Conservation (phyloP, 805 yeast species). For the Monosporozyma siamensis region DNA sequence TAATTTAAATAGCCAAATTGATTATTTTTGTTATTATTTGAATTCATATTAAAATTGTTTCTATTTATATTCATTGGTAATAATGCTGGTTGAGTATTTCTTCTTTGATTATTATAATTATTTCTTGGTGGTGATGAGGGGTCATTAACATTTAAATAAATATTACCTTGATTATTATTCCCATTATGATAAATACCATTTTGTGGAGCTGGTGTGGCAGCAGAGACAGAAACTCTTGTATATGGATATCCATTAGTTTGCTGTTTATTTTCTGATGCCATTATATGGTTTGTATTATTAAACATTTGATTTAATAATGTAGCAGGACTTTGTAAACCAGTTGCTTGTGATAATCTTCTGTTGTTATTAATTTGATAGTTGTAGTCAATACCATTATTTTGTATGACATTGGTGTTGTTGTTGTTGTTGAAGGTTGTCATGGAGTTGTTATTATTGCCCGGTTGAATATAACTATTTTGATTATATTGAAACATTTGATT, state of each 20-base stretch:
- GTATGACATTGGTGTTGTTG: not conserved
- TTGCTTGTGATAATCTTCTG: not conserved
- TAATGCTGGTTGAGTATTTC: slow-evolving; percentile 4
- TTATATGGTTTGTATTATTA: not conserved
- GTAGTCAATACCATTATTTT: not conserved
- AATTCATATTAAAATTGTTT: not conserved
- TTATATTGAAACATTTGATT: not conserved
- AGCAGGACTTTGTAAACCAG: not conserved
- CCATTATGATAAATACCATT: not conserved
- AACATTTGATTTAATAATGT: not conserved
- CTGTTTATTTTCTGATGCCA: not conserved
- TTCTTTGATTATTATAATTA: slow-evolving; percentile 4
- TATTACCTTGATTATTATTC: not conserved
- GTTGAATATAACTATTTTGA: too few species aligned
- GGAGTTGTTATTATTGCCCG: too few species aligned
- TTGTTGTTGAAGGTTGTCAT: too few species aligned
- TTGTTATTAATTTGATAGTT: not conserved
- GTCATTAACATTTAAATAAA: not conserved
- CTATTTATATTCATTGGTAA: not conserved
- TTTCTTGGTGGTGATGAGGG: not conserved
- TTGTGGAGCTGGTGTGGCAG: not conserved
- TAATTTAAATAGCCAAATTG: slow-evolving; percentile 8
- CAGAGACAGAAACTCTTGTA: not conserved
- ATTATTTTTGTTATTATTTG: slow-evolving; percentile 1
- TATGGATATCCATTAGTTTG: not conserved